Percentiles rank a stretch among this genome's conserved stretches.
These are phyloP conservation scores for Collybia mongolica DNA, from an alignment of 768 basidiomycete genomes.

Conservation along the genomic window DNA sequence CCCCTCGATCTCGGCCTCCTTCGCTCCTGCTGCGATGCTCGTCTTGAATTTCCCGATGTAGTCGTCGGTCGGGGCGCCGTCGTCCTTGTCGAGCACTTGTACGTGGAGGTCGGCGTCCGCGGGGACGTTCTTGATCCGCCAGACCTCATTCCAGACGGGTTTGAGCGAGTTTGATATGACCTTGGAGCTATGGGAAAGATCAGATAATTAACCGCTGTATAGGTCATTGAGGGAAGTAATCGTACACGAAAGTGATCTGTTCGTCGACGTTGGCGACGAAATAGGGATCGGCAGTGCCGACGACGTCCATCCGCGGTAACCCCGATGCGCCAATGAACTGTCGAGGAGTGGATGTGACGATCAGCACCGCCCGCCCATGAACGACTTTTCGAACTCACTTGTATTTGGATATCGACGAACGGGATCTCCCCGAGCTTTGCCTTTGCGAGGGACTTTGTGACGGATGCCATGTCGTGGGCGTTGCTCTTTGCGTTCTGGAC, in stretches of 20 bases:
- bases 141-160: slow-evolving; percentile 77
- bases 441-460: slow-evolving; percentile 28
- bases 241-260: slow-evolving; percentile 62
- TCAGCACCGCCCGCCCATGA: too few species aligned
- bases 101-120: slow-evolving; percentile 55
- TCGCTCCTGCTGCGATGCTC: slow-evolving; percentile 51
- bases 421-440: slow-evolving; percentile 34
- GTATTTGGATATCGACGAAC: slow-evolving; percentile 59
- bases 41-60: slow-evolving; percentile 64
- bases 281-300: slow-evolving; percentile 66
- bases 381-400: slow-evolving; percentile 30
- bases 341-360: neutral
- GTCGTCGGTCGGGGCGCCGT: slow-evolving; percentile 54
- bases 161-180: slow-evolving; percentile 53
- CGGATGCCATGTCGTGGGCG: slow-evolving; percentile 28
- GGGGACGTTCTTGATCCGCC: slow-evolving; percentile 75
- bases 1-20: slow-evolving; percentile 63
- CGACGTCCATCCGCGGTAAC: slow-evolving; percentile 69
- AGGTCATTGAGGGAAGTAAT: neutral
- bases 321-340: slow-evolving; percentile 73
- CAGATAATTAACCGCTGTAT: neutral
- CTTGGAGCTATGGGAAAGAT: slow-evolving; percentile 48
- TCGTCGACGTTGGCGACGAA: slow-evolving; percentile 68
- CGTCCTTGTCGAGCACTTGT: slow-evolving; percentile 71
- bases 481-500: slow-evolving; percentile 27